phyloP scores from a whole-genome alignment of 345 rosid species.

The Ceriops decandra region DNA sequence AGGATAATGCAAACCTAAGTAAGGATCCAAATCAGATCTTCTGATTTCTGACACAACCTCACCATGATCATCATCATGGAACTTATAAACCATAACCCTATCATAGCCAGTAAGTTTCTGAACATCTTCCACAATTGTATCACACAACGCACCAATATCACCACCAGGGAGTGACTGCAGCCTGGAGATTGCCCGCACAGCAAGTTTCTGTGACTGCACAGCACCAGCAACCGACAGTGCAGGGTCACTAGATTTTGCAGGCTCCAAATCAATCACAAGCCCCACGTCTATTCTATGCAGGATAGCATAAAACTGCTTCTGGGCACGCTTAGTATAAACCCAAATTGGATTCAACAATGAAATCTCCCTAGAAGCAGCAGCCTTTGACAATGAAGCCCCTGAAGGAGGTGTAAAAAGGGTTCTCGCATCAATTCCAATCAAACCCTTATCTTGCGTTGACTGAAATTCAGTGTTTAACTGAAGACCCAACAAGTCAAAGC shows the following conservation, averaged over 20 bases:
- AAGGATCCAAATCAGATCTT: conserved; percentile 84
- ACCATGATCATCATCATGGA: conserved; percentile 88
- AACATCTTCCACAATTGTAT: conserved; percentile 82
- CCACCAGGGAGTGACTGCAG: conserved; percentile 81
- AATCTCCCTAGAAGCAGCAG: conserved; percentile 59
- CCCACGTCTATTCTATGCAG: conserved; percentile 76
- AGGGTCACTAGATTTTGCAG: conserved; percentile 56
- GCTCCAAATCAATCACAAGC: conserved; percentile 80
- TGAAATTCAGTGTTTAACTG: conserved; percentile 12
- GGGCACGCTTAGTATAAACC: conserved; percentile 54
- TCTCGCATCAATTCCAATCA: conserved; percentile 70
- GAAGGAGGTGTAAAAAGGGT: conserved; percentile 57
- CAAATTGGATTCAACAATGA: conserved; percentile 65
- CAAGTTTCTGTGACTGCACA: conserved; percentile 82
- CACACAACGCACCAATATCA: conserved; percentile 73
- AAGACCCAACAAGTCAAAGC: conserved; percentile 49
- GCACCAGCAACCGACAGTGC: conserved; percentile 70
- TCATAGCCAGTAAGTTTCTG: conserved; percentile 81
- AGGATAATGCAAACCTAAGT: conserved; percentile 84
- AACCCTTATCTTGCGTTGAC: conserved; percentile 24
- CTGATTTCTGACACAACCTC: conserved; percentile 82
- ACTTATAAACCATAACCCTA: conserved; percentile 83
- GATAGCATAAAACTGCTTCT: conserved; percentile 72
- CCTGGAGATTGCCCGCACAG: conserved; percentile 74
- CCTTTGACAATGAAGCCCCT: conserved; percentile 56